Evolutionary conservation across 345 rosid species (phyloP).

Genomic region (Salix caprea): DNA sequence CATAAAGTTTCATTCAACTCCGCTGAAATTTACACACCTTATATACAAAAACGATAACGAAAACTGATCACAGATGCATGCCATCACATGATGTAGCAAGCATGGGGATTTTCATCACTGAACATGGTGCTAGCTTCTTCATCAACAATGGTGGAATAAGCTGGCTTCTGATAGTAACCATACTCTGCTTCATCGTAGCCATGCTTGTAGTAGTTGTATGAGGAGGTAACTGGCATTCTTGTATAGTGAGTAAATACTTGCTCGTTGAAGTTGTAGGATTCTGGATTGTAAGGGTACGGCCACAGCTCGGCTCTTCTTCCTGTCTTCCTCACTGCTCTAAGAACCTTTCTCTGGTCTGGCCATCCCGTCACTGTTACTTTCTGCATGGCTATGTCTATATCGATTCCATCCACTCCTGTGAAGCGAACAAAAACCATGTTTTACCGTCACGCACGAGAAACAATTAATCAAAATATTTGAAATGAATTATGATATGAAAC

Average conservation of each 20-base stretch:
- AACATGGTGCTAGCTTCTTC: constrained; percentile 44
- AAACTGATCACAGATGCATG: neutral
- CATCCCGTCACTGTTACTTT: constrained; percentile 80
- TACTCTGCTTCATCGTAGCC: constrained; percentile 39
- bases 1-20: neutral
- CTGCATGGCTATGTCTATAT: constrained; percentile 53
- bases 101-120: constrained; percentile 76
- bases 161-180: constrained; percentile 42
- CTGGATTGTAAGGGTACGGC: constrained; percentile 58
- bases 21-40: neutral
- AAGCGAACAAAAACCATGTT: neutral
- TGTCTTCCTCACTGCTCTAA: constrained; percentile 52
- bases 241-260: constrained; percentile 5
- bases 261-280: constrained; percentile 34
- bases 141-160: constrained; percentile 32
- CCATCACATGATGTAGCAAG: constrained; percentile 58
- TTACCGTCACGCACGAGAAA: neutral
- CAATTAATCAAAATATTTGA: neutral
- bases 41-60: neutral
- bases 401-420: constrained; percentile 62
- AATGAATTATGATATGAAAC: no score
- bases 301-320: constrained; percentile 61
- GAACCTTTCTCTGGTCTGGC: constrained; percentile 56
- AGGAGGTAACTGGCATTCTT: constrained; percentile 9
- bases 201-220: constrained; percentile 51